phyloP scores from a whole-genome alignment of 2,329 filamentous ascomycete genomes.

The Diaporthe australafricana region DNA sequence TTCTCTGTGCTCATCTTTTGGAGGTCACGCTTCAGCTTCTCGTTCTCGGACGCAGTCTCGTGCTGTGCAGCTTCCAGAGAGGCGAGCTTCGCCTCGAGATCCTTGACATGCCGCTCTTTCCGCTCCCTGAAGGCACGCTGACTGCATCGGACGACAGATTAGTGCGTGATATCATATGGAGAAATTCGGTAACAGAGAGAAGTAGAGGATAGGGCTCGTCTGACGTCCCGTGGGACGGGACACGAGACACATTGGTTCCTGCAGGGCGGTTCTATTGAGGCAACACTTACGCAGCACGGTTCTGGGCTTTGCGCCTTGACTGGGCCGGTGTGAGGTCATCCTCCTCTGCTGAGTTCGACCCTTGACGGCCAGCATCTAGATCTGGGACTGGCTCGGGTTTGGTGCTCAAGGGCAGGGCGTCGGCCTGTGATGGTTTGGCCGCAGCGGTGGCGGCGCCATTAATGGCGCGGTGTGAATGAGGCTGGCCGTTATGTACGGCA shows the following conservation, averaged over 20 bases:
- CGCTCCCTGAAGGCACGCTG: slow-evolving; percentile 96
- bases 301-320: slow-evolving; percentile 70
- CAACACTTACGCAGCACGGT: slow-evolving; percentile 68
- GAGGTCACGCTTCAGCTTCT: slow-evolving; percentile 84
- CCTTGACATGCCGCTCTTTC: slow-evolving; percentile 91
- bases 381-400: slow-evolving; percentile 53
- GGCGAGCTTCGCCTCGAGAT: slow-evolving; percentile 88
- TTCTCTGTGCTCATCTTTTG: slow-evolving; percentile 91
- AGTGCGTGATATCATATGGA: neutral
- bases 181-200: neutral
- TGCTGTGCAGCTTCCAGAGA: slow-evolving; percentile 80
- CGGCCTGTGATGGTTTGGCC: slow-evolving; percentile 42
- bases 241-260: neutral
- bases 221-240: neutral
- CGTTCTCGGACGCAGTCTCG: slow-evolving; percentile 83
- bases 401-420: slow-evolving; percentile 47
- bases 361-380: slow-evolving; percentile 48
- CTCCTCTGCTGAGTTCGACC: slow-evolving; percentile 67
- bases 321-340: slow-evolving; percentile 68
- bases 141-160: slow-evolving; percentile 57
- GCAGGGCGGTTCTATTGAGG: neutral
- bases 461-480: slow-evolving; percentile 41
- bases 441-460: slow-evolving; percentile 39
- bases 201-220: neutral
- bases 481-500: slow-evolving; percentile 42